Evolutionary conservation across 306 rosid species (phyloP).

Genomic region (Ochetophila trinervis): DNA sequence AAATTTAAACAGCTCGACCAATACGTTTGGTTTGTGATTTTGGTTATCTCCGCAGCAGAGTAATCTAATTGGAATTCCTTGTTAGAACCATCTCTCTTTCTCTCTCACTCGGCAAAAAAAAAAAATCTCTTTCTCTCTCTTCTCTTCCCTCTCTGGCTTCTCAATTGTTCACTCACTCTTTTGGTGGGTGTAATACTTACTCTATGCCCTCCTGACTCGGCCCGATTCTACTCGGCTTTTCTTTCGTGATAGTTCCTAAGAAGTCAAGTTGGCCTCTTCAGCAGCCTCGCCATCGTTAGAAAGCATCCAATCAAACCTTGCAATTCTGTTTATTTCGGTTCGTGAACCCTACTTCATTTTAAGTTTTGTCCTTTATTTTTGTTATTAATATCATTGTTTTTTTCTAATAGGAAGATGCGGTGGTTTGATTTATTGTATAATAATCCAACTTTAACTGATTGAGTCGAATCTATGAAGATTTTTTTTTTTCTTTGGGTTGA

Average conservation of each 20-base stretch:
- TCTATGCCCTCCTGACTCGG: background rate
- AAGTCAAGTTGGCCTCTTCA: background rate
- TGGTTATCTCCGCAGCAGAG: too few relatives aligned
- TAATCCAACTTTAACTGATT: background rate
- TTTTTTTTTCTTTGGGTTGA: background rate
- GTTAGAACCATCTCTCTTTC: too few relatives aligned
- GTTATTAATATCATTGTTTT: too few relatives aligned
- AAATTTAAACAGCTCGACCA: too few relatives aligned
- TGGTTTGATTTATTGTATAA: background rate
- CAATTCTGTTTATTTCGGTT: background rate
- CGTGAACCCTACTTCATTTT: background rate
- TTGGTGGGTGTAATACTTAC: too few relatives aligned
- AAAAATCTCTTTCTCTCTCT: too few relatives aligned
- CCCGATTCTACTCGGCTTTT: slow-evolving; percentile 13
- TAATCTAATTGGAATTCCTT: too few relatives aligned
- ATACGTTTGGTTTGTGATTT: too few relatives aligned
- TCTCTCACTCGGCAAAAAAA: too few relatives aligned
- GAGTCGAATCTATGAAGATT: background rate
- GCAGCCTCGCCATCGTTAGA: background rate
- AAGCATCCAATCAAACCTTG: background rate
- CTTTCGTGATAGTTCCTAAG: background rate
- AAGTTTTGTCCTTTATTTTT: background rate
- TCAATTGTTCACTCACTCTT: too few relatives aligned
- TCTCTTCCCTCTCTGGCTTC: too few relatives aligned
- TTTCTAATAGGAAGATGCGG: background rate